Conservation (phyloP, 345 rosid species). For the Excoecaria cochinchinensis region DNA sequence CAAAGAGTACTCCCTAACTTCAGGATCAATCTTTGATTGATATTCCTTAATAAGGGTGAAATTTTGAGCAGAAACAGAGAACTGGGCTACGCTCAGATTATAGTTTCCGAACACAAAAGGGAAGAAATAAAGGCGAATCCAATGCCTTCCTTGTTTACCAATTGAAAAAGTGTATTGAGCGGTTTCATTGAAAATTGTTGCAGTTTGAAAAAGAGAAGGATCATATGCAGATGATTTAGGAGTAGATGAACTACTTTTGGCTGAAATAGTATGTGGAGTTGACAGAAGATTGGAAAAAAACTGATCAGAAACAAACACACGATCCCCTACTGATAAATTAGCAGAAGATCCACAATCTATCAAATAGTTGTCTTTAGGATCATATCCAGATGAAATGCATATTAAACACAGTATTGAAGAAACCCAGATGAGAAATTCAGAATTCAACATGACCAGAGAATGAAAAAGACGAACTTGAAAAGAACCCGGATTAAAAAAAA, state of each 20-base stretch:
- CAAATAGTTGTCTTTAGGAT: conserved; percentile 49
- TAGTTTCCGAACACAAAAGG: conserved; percentile 40
- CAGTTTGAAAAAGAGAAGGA: conserved; percentile 53
- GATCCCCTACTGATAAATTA: conserved; percentile 39
- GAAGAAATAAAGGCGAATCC: conserved; percentile 71
- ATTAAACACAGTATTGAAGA: conserved; percentile 30
- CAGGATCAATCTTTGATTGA: conserved; percentile 25
- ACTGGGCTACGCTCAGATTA: conserved; percentile 54
- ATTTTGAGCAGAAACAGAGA: conserved; percentile 67
- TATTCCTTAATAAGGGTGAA: conserved; percentile 58
- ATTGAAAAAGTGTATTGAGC: conserved; percentile 52
- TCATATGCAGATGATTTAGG: conserved; percentile 26
- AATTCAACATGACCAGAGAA: conserved; percentile 32
- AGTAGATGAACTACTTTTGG: conserved; percentile 27
- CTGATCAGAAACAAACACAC: conserved; percentile 40
- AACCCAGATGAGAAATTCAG: conserved; percentile 27
- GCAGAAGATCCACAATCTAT: conserved; percentile 66
- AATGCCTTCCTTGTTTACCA: conserved; percentile 52
- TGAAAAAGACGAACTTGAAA: background rate
- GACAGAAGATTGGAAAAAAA: conserved; percentile 14
- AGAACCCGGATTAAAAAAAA: background rate
- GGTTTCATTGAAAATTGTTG: conserved; percentile 45
- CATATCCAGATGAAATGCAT: conserved; percentile 41
- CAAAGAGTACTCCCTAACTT: conserved; percentile 60
- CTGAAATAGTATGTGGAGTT: background rate